phyloP scores from a whole-genome alignment of 495 filamentous ascomycete genomes.

The Oleoguttula mirabilis region DNA sequence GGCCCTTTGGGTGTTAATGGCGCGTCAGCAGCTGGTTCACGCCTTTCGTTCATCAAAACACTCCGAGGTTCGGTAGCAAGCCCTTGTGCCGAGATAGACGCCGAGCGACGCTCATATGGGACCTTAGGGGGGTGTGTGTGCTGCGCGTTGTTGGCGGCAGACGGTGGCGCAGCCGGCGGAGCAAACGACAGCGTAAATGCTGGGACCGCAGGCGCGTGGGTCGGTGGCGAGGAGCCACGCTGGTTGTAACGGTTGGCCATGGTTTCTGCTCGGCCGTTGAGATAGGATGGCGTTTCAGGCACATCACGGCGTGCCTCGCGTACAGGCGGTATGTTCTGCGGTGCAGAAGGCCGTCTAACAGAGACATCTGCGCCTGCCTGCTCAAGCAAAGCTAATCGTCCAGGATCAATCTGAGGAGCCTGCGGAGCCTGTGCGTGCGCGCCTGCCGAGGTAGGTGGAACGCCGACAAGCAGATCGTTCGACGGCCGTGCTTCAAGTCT shows the following conservation, averaged over 20 bases:
- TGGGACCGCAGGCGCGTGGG: conserved; percentile 69
- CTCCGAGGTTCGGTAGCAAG: too few relatives aligned
- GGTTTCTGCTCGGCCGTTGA: conserved; percentile 17
- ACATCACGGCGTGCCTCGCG: conserved; percentile 10
- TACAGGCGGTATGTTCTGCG: not conserved
- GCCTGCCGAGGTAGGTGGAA: not conserved
- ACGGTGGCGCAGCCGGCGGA: conserved; percentile 13
- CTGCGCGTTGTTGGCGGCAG: conserved; percentile 1
- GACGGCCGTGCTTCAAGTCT: conserved; percentile 6
- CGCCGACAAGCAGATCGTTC: conserved; percentile 6
- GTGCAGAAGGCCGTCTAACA: conserved; percentile 6
- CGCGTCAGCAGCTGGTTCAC: not conserved
- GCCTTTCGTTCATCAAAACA: too few relatives aligned
- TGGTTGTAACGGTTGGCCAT: conserved; percentile 16
- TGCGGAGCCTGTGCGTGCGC: too few relatives aligned
- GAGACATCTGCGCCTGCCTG: conserved; percentile 10
- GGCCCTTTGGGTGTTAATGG: not conserved
- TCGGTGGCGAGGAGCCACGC: conserved; percentile 42
- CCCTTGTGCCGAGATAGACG: too few relatives aligned
- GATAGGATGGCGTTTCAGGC: conserved; percentile 13
- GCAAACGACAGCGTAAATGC: conserved; percentile 42
- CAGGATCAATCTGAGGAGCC: conserved; percentile 15
- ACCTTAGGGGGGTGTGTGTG: too few relatives aligned
- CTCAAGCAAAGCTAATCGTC: conserved; percentile 15
- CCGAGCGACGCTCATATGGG: too few relatives aligned